These are phyloP conservation scores for Caloboletus inedulis DNA, from an alignment of 1,284 basidiomycete genomes.

Conservation along the genomic window DNA sequence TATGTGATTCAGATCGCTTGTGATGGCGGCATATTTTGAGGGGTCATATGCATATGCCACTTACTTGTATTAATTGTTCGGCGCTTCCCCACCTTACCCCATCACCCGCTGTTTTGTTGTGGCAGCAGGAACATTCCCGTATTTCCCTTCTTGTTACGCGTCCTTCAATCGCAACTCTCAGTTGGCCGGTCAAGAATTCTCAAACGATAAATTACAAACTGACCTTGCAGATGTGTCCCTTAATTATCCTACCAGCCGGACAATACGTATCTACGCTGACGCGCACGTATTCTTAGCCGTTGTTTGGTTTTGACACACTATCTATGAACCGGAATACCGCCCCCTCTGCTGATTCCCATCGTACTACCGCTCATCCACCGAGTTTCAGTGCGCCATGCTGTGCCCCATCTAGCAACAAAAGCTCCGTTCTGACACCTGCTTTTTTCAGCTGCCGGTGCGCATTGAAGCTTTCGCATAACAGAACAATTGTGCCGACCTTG, in stretches of 20 bases:
- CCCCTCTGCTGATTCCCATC: neutral
- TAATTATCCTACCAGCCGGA: neutral
- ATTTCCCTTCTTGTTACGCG: too few relatives aligned
- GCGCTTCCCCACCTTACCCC: too few relatives aligned
- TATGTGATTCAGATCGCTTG: constrained; percentile 3
- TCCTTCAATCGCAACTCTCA: neutral
- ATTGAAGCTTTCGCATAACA: constrained; percentile 3
- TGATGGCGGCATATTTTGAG: constrained; percentile 6
- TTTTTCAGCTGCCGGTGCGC: neutral
- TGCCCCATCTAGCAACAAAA: constrained; percentile 2
- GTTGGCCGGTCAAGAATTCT: neutral
- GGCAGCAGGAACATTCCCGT: too few relatives aligned
- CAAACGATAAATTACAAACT: too few relatives aligned
- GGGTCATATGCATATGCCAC: too few relatives aligned
- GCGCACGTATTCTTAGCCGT: neutral
- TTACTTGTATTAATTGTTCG: neutral
- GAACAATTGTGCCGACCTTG: constrained; percentile 5
- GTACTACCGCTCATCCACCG: constrained; percentile 3
- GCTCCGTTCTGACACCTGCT: neutral
- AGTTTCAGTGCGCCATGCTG: neutral
- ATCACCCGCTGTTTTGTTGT: neutral
- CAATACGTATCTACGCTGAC: neutral
- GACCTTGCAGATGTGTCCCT: too few relatives aligned
- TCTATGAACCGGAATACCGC: constrained; percentile 6
- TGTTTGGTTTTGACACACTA: neutral